A percentile compares a stretch with the other conserved stretches of the same genome.
Conservation (phyloP, 805 yeast species). For the Wickerhamomyces ciferrii region DNA sequence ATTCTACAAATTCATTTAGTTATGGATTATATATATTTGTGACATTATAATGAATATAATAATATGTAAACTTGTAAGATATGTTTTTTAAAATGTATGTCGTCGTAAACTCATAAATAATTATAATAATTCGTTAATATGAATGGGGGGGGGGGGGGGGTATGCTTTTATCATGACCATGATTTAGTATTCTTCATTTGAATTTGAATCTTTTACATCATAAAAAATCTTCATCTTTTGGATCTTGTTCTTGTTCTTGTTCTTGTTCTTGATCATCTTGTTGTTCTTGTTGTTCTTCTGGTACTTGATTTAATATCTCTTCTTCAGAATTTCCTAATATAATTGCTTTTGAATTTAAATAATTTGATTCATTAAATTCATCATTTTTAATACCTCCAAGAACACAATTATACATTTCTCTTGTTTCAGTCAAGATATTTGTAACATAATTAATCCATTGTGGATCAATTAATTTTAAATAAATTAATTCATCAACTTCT, state of each 20-base stretch:
- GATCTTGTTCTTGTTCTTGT: background rate
- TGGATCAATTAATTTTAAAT: conserved; percentile 27
- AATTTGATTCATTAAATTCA: conserved; percentile 18
- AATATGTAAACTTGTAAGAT: too few species aligned
- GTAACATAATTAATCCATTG: conserved; percentile 74
- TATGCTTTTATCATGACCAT: too few species aligned
- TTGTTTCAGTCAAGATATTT: conserved; percentile 67
- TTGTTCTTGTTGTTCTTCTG: background rate
- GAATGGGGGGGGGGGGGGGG: too few species aligned
- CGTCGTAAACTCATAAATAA: background rate
- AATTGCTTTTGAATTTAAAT: conserved; percentile 18
- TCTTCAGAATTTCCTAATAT: conserved; percentile 22
- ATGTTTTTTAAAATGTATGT: too few species aligned
- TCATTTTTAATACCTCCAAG: conserved; percentile 53
- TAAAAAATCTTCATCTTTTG: background rate
- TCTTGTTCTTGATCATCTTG: too few species aligned
- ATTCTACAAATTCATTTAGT: too few species aligned
- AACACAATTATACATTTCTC: conserved; percentile 84
- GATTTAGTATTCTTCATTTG: background rate
- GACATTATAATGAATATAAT: too few species aligned
- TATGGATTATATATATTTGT: too few species aligned
- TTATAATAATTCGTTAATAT: background rate
- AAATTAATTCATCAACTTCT: conserved; percentile 20
- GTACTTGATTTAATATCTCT: conserved; percentile 17
- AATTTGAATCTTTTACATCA: background rate